These are phyloP conservation scores for Cercospora zeina DNA, from an alignment of 2,329 filamentous ascomycete species.

Conservation along the genomic window DNA sequence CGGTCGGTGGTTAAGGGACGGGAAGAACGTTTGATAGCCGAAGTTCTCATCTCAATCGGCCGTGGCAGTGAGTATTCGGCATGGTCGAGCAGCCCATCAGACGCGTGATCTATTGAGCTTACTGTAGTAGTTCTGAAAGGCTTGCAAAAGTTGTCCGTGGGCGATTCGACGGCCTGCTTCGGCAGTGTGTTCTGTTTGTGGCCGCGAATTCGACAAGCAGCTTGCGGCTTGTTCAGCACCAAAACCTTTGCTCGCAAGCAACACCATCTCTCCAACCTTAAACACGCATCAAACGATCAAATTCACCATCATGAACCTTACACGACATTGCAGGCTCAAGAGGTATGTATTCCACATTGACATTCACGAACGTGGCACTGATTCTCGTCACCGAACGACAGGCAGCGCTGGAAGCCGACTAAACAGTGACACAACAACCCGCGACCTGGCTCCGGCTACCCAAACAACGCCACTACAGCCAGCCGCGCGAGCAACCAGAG, in stretches of 20 bases:
- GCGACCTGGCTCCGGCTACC: not conserved
- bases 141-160: not conserved
- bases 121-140: not conserved
- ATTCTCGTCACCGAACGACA: not conserved
- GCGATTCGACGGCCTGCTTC: not conserved
- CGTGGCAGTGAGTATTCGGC: not conserved
- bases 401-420: not conserved
- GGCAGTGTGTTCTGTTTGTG: not conserved
- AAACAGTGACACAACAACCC: not conserved
- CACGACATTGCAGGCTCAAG: not conserved
- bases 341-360: not conserved
- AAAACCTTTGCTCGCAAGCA: not conserved
- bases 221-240: not conserved
- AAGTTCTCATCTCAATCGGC: not conserved
- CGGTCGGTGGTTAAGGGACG: not conserved
- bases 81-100: not conserved
- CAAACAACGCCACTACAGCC: not conserved
- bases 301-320: not conserved
- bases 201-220: not conserved
- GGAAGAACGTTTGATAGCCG: not conserved
- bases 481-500: not conserved
- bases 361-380: not conserved
- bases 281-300: not conserved
- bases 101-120: not conserved
- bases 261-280: not conserved